phyloP scores from a whole-genome alignment of 257 asterid species.

The Capsicum rhomboideum region DNA sequence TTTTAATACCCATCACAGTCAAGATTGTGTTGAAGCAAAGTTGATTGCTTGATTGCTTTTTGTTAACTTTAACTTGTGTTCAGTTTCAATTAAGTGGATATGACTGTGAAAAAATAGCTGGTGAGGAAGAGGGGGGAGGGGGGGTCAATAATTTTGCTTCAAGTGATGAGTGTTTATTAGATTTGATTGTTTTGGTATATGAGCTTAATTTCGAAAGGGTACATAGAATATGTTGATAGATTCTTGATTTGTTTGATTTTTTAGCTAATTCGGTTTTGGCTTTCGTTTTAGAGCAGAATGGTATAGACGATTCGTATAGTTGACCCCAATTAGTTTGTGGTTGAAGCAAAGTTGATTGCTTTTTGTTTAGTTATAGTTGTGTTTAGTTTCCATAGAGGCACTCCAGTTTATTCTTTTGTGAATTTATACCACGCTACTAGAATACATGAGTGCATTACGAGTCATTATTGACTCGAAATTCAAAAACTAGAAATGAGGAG shows the following conservation, averaged over 20 bases:
- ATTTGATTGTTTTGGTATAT: too few relatives aligned
- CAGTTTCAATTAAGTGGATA: too few relatives aligned
- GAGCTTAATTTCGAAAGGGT: too few relatives aligned
- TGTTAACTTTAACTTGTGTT: too few relatives aligned
- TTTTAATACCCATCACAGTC: too few relatives aligned
- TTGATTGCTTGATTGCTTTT: too few relatives aligned
- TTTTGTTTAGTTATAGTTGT: neutral
- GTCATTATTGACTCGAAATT: neutral
- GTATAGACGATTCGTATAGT: neutral
- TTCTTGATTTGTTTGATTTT: neutral
- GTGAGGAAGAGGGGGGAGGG: too few relatives aligned
- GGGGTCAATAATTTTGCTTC: too few relatives aligned
- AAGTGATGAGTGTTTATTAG: too few relatives aligned
- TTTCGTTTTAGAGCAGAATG: neutral
- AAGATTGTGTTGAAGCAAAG: too few relatives aligned
- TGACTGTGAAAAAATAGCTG: too few relatives aligned
- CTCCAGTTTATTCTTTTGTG: neutral
- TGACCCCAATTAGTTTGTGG: neutral
- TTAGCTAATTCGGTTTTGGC: neutral
- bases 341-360: neutral
- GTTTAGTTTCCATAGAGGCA: slow-evolving; percentile 57
- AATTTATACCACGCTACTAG: neutral
- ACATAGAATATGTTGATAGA: neutral
- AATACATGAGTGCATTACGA: neutral
- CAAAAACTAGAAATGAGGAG: neutral